Conservation (phyloP, 768 basidiomycete species). For the Boletus speciosus region DNA sequence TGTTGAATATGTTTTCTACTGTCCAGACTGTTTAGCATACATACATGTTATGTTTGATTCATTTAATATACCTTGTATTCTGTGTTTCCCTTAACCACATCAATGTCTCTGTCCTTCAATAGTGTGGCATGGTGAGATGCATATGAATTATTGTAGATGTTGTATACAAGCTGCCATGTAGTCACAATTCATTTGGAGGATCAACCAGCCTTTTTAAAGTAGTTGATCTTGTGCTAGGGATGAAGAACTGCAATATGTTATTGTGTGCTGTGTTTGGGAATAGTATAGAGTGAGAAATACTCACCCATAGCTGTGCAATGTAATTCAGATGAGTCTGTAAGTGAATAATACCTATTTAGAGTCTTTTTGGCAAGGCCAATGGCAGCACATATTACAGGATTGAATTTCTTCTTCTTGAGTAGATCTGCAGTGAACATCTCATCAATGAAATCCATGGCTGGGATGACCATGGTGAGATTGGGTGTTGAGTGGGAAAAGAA, state of each 20-base stretch:
- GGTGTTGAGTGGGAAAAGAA: background rate
- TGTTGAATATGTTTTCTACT: too few relatives aligned
- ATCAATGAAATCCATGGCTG: background rate
- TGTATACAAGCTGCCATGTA: background rate
- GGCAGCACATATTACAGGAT: too few relatives aligned
- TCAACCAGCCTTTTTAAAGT: background rate
- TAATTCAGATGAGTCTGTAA: background rate
- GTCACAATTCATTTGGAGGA: background rate
- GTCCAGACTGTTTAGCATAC: too few relatives aligned
- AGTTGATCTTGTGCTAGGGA: background rate
- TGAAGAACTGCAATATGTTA: background rate
- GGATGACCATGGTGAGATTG: background rate
- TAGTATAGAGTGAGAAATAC: too few relatives aligned
- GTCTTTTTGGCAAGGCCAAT: too few relatives aligned
- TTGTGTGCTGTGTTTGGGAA: too few relatives aligned
- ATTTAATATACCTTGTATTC: background rate
- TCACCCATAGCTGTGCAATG: background rate
- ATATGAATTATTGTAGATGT: background rate
- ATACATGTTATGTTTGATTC: too few relatives aligned
- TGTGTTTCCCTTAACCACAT: background rate
- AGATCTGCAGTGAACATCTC: background rate
- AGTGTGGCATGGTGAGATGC: background rate
- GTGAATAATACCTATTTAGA: background rate
- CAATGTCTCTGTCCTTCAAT: background rate
- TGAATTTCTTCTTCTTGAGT: too few relatives aligned